Base-by-base conservation (phyloP, 768 basidiomycete species). In the Nidularia sp. region DNA sequence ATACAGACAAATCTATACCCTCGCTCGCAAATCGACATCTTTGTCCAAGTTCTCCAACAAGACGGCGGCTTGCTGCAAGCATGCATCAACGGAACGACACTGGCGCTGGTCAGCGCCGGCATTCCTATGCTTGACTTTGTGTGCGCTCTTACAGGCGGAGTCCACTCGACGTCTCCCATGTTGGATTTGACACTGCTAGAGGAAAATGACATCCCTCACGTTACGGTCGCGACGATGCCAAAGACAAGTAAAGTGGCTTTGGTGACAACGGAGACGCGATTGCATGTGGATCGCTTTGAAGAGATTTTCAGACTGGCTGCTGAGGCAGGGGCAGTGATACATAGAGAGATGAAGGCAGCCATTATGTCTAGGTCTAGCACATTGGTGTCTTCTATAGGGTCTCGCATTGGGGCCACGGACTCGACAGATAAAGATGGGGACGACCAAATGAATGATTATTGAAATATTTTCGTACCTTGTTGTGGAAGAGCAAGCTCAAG, bases 11-110 rank as follows among this genome's bases (percentile, higher is more conserved):
- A 79, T 54, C 80, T 99, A 45, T 98, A 97, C 70, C 96, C 96
- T 18, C 86, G 97, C 47, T 90, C 90, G 34, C 86, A 94, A 66
- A 97, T 99, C 66, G 92, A 96, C 70, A 86, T 99, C 54, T 90
- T 86, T 67, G 78, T 99, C 5, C 93, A 96, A 66, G 86, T 99
- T 31, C 72, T 97, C 36, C 91, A 97, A 59, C 90, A 94, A 64
- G 97, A 99, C 61, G 97, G 97, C 39, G 91, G 91, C 0, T 75
- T 98, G 41, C 78, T 98, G 22, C 88, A 91, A 52, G 85, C 95
- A 4, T 88, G 92, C 57, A 90, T 99, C 62, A 99, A 98, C 64
- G 95, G 87, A 34, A 93, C 94, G 3, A 97, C 94, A 5, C 80
- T 99, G 41, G 93, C 96, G 0, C 81, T 99, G 32, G 82, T 90